phyloP scores from a whole-genome alignment of 2,329 filamentous ascomycete species.

The Periglandula ipomoeae region DNA sequence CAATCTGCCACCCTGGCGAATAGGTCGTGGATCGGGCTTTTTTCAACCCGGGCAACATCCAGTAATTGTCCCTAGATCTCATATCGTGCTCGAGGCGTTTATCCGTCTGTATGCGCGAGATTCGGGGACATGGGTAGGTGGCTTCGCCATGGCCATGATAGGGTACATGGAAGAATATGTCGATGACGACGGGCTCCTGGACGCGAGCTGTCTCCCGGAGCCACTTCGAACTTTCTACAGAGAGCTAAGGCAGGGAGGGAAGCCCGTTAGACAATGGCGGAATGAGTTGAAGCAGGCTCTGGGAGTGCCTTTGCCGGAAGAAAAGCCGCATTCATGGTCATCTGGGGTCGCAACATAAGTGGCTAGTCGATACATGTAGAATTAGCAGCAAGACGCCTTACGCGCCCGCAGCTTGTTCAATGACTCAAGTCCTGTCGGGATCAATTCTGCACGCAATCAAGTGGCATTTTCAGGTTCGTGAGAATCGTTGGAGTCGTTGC shows the following conservation, averaged over 20 bases:
- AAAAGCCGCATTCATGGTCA: too few species aligned
- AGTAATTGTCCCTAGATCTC: not conserved
- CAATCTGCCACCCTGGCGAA: not conserved
- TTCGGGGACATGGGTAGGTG: not conserved
- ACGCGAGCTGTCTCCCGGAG: not conserved
- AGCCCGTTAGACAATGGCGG: not conserved
- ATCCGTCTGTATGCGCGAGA: slow-evolving; percentile 1
- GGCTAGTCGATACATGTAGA: too few species aligned
- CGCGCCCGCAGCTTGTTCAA: too few species aligned
- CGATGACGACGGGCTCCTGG: slow-evolving; percentile 3
- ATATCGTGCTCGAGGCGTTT: slow-evolving; percentile 3
- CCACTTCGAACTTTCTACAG: slow-evolving; percentile 1
- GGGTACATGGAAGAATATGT: not conserved
- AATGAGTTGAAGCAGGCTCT: not conserved
- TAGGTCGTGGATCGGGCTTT: not conserved
- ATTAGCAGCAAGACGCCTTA: too few species aligned
- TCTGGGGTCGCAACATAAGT: too few species aligned
- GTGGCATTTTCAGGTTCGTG: too few species aligned
- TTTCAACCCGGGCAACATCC: not conserved
- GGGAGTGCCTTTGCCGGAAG: slow-evolving; percentile 3
- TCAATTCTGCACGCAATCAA: too few species aligned
- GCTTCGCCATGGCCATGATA: slow-evolving; percentile 3
- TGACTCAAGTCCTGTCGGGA: too few species aligned
- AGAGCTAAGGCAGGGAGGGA: not conserved
- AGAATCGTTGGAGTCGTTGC: too few species aligned